Evolutionary conservation across 1,139 yeast genomes (phyloP), one percentile per base, ranked within the genome.

Genomic region (Candida dubliniensis): DNA sequence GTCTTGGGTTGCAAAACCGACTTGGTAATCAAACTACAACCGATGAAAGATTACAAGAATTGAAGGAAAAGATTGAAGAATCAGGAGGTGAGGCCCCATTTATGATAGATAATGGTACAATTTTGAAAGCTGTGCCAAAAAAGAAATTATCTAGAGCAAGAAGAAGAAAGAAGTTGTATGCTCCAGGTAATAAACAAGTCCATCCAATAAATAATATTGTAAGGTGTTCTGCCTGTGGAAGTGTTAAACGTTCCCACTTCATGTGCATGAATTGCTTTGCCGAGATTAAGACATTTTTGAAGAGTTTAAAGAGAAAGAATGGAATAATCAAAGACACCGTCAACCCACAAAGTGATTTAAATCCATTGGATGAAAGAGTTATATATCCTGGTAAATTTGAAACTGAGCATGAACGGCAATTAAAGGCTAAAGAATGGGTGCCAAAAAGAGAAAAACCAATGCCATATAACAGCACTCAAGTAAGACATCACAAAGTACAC

Each of bases 171-270:
- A 83, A 86, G 67, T 77, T 87, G 54, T 84, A 87, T 56, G 87
- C 88, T 12, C 91, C 96, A 3, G 95, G 90, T 10, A 76, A 80
- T 50, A 91, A 89, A 63, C 95, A 90, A 58, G 73, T 87, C 53
- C 81, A 88, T 62, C 83, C 84, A 43, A 74, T 87, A 53, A 79
- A 83, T 47, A 86, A 87, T 61, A 70, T 93, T 56, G 88, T 86
- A 51, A 79, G 96, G 61, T 93, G 99, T 64, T 96, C 98, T 4
- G 86, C 96, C 0, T 93, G 99, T 69, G 99, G 99, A 36, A 87
- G 87, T 51, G 86, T 82, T 55, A 91, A 91, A 67, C 77, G 97
- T 59, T 82, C 95, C 2, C 96, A 91, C 64, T 82, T 90, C 45
- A 76, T 91, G 63, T 91, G 99, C 67, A 89, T 89, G 96, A 80